A percentile compares a stretch with the other conserved stretches of the same genome.
These are phyloP conservation scores for Ophiostoma sp. DNA, from an alignment of 2,329 filamentous ascomycete species.

Conservation along the genomic window DNA sequence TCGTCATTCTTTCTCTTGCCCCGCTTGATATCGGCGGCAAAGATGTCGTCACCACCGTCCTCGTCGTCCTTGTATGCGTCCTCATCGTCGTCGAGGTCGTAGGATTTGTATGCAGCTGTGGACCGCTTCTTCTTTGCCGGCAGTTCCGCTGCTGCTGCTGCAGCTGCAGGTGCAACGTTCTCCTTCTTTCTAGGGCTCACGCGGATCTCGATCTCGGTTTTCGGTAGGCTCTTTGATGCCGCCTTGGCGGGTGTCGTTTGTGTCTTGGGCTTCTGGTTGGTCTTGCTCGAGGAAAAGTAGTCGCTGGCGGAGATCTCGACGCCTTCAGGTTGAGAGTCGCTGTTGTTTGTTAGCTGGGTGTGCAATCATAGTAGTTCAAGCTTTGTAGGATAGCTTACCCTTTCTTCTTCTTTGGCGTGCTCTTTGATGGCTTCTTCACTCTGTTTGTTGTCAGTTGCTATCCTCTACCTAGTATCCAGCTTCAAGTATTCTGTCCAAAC, in stretches of 20 bases:
- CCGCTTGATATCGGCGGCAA: slow-evolving; percentile 69
- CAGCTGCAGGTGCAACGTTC: slow-evolving; percentile 33
- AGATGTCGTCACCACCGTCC: slow-evolving; percentile 79
- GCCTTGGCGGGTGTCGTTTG: slow-evolving; percentile 46
- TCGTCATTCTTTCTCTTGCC: slow-evolving; percentile 71
- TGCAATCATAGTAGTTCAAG: not conserved
- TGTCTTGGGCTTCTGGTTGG: slow-evolving; percentile 43
- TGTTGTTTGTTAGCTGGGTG: slow-evolving; percentile 20
- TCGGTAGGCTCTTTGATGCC: slow-evolving; percentile 41
- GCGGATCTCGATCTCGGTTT: slow-evolving; percentile 49
- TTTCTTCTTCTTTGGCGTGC: slow-evolving; percentile 58
- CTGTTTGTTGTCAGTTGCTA: slow-evolving; percentile 35
- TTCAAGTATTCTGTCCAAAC: slow-evolving; percentile 33
- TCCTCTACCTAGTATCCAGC: not conserved
- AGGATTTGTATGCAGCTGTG: slow-evolving; percentile 44
- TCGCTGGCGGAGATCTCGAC: slow-evolving; percentile 57
- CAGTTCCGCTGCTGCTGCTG: slow-evolving; percentile 31
- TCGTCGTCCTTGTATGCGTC: slow-evolving; percentile 65
- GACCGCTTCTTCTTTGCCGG: slow-evolving; percentile 45
- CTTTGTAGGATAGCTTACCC: slow-evolving; percentile 42
- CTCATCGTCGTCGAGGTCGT: slow-evolving; percentile 51
- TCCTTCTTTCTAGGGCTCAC: slow-evolving; percentile 53
- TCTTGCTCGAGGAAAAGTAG: slow-evolving; percentile 55
- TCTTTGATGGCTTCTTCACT: slow-evolving; percentile 57
- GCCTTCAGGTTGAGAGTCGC: slow-evolving; percentile 48